Percentiles rank a stretch among this genome's conserved stretches.
These are phyloP conservation scores for Spathaspora arborariae DNA, from an alignment of 805 yeast species.

Conservation along the genomic window DNA sequence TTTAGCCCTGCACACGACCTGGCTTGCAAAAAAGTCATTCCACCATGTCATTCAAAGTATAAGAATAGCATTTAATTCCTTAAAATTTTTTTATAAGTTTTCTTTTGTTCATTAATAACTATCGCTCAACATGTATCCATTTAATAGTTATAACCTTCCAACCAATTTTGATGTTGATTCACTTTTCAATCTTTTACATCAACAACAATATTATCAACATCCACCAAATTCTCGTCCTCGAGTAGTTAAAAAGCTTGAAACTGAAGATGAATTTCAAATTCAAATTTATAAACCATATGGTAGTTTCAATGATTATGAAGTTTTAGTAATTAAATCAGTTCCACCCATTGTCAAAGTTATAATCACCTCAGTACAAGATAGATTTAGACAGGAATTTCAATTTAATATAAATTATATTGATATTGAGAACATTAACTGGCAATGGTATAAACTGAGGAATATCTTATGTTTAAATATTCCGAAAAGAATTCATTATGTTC, in stretches of 20 bases:
- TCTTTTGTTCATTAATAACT: neutral
- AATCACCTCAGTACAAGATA: slow-evolving; percentile 21
- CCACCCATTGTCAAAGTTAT: slow-evolving; percentile 17
- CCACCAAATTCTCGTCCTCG: slow-evolving; percentile 4
- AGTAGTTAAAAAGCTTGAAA: slow-evolving; percentile 33
- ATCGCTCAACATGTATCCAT: slow-evolving; percentile 1
- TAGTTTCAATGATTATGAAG: slow-evolving; percentile 31
- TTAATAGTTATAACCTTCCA: neutral
- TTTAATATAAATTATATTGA: slow-evolving; percentile 28
- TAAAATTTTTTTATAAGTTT: neutral
- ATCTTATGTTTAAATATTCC: slow-evolving; percentile 35
- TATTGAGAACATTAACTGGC: slow-evolving; percentile 30
- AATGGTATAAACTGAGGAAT: slow-evolving; percentile 24
- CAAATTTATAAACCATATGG: slow-evolving; percentile 34
- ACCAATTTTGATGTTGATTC: slow-evolving; percentile 9
- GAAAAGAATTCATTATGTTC: slow-evolving; percentile 25
- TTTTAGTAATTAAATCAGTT: slow-evolving; percentile 17
- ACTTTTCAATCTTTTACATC: slow-evolving; percentile 11
- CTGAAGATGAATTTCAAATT: slow-evolving; percentile 31
- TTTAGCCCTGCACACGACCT: neutral
- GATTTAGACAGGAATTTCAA: slow-evolving; percentile 28
- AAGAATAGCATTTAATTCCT: neutral
- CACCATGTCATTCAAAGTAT: neutral
- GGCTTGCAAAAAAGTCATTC: neutral
- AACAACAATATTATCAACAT: slow-evolving; percentile 8